phyloP scores from a whole-genome alignment of 148 eudicot genomes.

The Cornus suecica region DNA sequence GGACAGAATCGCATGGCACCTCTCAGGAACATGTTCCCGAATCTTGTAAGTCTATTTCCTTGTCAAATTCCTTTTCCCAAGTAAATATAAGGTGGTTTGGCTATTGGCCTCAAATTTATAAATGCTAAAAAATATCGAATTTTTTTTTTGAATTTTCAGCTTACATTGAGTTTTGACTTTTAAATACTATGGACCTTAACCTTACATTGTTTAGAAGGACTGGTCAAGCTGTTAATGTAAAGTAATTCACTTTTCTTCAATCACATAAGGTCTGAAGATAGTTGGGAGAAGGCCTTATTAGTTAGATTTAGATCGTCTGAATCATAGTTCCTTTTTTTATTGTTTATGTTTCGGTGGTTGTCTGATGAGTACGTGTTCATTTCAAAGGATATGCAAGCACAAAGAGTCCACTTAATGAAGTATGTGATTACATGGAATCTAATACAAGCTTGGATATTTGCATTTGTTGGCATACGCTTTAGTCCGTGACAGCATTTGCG shows the following conservation, averaged over 20 bases:
- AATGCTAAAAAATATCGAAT: neutral
- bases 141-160: no score
- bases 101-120: neutral
- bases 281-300: no score
- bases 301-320: neutral
- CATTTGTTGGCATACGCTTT: no score
- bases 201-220: neutral
- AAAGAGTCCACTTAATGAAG: no score
- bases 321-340: neutral
- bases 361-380: neutral
- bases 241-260: neutral
- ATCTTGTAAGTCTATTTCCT: slow-evolving; percentile 57
- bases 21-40: slow-evolving; percentile 97
- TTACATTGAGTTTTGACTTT: slow-evolving; percentile 5
- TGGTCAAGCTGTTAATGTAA: neutral
- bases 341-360: neutral
- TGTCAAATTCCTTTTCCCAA: slow-evolving; percentile 4
- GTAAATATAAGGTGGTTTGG: neutral
- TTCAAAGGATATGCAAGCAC: no score
- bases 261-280: neutral
- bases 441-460: no score
- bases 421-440: no score
- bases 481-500: no score
- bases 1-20: slow-evolving; percentile 99
- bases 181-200: neutral